Evolutionary conservation across 441 rosid species (phyloP).

Genomic region (Populus hybrid): DNA sequence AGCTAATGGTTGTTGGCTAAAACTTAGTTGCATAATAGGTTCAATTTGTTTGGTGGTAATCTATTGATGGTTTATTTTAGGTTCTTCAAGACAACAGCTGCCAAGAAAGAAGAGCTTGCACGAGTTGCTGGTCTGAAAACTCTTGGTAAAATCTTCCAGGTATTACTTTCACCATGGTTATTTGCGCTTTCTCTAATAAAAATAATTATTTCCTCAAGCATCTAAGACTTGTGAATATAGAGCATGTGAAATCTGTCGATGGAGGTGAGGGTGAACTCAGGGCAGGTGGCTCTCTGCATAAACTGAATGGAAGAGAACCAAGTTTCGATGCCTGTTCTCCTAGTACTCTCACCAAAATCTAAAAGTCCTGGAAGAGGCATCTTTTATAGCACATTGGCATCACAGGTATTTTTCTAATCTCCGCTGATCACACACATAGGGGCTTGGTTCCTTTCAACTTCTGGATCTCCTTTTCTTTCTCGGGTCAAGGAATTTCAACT

Average conservation of each 20-base stretch:
- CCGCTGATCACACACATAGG: neutral
- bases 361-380: conserved; percentile 42
- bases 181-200: neutral
- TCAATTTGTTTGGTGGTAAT: conserved; percentile 24
- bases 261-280: conserved; percentile 55
- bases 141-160: conserved; percentile 95
- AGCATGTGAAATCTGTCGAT: conserved; percentile 48
- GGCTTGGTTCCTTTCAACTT: neutral
- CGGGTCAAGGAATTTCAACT: neutral
- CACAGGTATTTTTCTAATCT: conserved; percentile 48
- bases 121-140: conserved; percentile 93
- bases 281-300: conserved; percentile 34
- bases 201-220: neutral
- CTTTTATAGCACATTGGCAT: conserved; percentile 35
- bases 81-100: conserved; percentile 90
- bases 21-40: conserved; percentile 7
- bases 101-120: conserved; percentile 79
- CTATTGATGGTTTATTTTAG: conserved; percentile 37
- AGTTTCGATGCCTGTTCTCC: conserved; percentile 38
- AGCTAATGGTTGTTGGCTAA: conserved; percentile 19
- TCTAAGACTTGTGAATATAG: conserved; percentile 13
- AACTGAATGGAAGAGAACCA: conserved; percentile 52
- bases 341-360: conserved; percentile 36
- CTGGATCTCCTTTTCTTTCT: conserved; percentile 9
- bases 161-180: conserved; percentile 18